Conservation (phyloP, 805 yeast genomes). For the Kockiozyma suomiensis region DNA sequence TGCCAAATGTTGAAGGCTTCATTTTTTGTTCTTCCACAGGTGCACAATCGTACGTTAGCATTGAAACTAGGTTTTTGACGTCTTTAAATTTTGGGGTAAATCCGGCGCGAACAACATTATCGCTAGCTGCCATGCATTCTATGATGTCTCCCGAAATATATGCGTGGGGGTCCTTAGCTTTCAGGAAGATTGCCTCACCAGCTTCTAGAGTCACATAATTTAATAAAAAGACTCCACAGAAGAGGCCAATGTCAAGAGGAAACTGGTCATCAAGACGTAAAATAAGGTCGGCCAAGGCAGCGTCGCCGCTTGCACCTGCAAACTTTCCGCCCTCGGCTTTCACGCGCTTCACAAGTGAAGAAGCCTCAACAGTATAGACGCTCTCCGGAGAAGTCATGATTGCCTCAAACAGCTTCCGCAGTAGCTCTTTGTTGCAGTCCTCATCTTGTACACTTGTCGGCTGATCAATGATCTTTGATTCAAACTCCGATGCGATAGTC, state of each 20-base stretch:
- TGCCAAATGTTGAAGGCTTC: conserved; percentile 59
- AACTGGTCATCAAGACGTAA: conserved; percentile 81
- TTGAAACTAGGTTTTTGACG: conserved; percentile 81
- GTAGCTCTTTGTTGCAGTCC: conserved; percentile 58
- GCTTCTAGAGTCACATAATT: conserved; percentile 80
- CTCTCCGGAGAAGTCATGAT: conserved; percentile 82
- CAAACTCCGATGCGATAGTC: conserved; percentile 50
- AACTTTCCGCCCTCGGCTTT: conserved; percentile 60
- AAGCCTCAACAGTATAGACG: conserved; percentile 59
- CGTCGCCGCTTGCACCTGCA: conserved; percentile 47
- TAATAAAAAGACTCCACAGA: conserved; percentile 91
- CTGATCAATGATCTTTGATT: conserved; percentile 16
- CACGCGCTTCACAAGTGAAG: conserved; percentile 68
- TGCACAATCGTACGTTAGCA: conserved; percentile 87
- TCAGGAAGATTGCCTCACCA: conserved; percentile 96
- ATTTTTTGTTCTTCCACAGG: conserved; percentile 93
- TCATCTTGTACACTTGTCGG: conserved; percentile 54
- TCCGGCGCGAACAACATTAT: conserved; percentile 97
- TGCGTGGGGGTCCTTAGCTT: conserved; percentile 98
- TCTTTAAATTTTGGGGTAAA: conserved; percentile 99
- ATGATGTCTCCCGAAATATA: conserved; percentile 96
- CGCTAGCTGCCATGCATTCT: conserved; percentile 99
- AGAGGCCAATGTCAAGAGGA: conserved; percentile 91
- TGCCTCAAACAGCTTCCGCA: conserved; percentile 74
- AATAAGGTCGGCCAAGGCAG: conserved; percentile 69